phyloP scores from a whole-genome alignment of 2,329 filamentous ascomycete species.

The Metarhizium robertsii region DNA sequence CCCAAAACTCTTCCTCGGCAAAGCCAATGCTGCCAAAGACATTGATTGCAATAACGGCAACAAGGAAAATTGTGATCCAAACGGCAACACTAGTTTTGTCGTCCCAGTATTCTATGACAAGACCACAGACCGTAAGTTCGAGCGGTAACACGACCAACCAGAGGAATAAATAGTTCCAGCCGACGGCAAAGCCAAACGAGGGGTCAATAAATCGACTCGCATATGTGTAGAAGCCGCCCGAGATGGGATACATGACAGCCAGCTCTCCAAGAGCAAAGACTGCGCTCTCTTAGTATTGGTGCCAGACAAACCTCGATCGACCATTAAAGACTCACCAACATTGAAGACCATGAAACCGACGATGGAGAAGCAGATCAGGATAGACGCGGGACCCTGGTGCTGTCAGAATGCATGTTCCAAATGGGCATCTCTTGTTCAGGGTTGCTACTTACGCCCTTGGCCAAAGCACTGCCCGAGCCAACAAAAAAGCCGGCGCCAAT shows the following conservation, averaged over 20 bases:
- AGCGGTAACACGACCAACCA: constrained; percentile 41
- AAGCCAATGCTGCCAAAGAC: constrained; percentile 45
- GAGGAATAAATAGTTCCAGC: constrained; percentile 35
- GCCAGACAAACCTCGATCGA: too few species aligned
- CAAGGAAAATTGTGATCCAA: constrained; percentile 45
- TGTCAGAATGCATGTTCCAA: not conserved
- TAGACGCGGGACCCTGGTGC: constrained; percentile 26
- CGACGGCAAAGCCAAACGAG: constrained; percentile 48
- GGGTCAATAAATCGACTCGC: constrained; percentile 53
- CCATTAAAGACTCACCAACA: constrained; percentile 24
- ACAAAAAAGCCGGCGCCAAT: constrained; percentile 57
- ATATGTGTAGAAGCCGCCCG: constrained; percentile 55
- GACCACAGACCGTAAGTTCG: constrained; percentile 39
- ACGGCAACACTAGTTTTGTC: constrained; percentile 33
- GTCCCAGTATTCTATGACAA: constrained; percentile 45
- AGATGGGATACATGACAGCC: constrained; percentile 52
- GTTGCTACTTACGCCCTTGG: constrained; percentile 32
- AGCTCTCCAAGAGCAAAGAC: constrained; percentile 53
- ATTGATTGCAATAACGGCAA: constrained; percentile 40
- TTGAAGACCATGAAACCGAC: constrained; percentile 52
- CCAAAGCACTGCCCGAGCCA: constrained; percentile 44
- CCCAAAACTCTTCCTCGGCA: constrained; percentile 47
- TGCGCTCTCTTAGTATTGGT: constrained; percentile 12
- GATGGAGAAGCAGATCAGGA: constrained; percentile 43
- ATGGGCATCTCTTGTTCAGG: not conserved